Evolutionary conservation across 331 rosid species (phyloP), one percentile per base, ranked within the genome.

Genomic region (Cucumis variabilis): DNA sequence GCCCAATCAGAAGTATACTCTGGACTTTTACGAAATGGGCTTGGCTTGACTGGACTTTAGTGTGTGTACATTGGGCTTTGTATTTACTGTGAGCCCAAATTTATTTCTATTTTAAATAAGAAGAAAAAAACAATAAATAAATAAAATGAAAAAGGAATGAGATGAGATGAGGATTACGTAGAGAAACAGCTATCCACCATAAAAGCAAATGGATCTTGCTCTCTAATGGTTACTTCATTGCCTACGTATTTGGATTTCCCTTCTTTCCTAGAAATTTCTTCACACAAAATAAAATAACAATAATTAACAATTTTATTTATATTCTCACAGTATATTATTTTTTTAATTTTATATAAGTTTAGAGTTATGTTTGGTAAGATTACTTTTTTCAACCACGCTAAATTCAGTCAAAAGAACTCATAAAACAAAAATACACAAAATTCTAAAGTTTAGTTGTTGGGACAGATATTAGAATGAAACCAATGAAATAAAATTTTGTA

Each of bases 81-180:
- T 9, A 3, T 6, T 15, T 17, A 2, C 51, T 19, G 13, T 11
- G 1, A 44, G 62, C 30, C 30, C 82, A 75, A 44, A 23, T 21
- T 12, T 0, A 6, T 46, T n/a, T 16, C 4, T 7, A 76, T 13
- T n/a, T n/a, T 1, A 2, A 74, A 41, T 75, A 16, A 16, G 12
- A 9, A 7, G 9, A n/a, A 41, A 21, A 21, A 41, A 74, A 8
- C 9, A 46, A 74, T 4, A 44, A 7, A 41, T 0, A 9, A 27
- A 13, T 41, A 8, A 44, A 44, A 44, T 44, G 6, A 44, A 44
- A 7, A 44, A 44, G 0, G 27, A 75, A 75, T 79, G 53, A 53
- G 46, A 75, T 78, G 51, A 78, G 66, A 30, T 79, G 67, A 79
- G 6, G 67, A 50, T 27, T 24, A 79, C 68, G 84, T 25, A 79